Evolutionary conservation across 1,284 basidiomycete species (phyloP), one percentile per base, ranked within the genome.

Genomic region (Fomitopsis pinicola): DNA sequence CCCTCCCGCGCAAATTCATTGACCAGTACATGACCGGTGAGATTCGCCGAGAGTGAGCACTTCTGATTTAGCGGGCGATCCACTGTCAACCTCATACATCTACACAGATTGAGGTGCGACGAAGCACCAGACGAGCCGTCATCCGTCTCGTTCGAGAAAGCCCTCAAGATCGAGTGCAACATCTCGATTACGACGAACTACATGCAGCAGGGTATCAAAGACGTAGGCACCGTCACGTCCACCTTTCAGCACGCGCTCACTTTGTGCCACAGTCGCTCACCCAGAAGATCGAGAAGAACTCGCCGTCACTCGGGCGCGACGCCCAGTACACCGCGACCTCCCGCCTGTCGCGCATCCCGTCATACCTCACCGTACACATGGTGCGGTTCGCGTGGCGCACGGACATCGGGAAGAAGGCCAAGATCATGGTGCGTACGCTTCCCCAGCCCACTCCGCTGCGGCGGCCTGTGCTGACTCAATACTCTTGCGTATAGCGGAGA

Each of bases 341-440:
- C 8, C 87, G 95, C 4, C 76, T 99, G 55, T 87, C 92, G 5
- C 84, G 96, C 15, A 78, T 98, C 30, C 97, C 97, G 0, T 75
- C 84, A 5, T 95, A 96, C 71, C 82, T 97, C 44, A 89, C 91
- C 9, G 85, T 96, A 4, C 94, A 96, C 68, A 92, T 98, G 88
- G 95, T 97, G 7, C 89, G 97, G 54, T 99, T 99, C 76, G 93
- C 91, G 66, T 99, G 97, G 97, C 82, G 94, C 63, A 81, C 87
- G 50, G 97, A 98, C 67, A 96, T 98, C 62, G 80, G 80, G 66
- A 95, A 94, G 78, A 96, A 95, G 71, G 87, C 92, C 1, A 96
- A 96, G 77, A 95, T 96, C 72, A 93, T 96, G 93, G 88, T 88
- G 60, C 54, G 63, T 54, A 9, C 50, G 35, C 45, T 45, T 46